Percentiles rank a stretch among this genome's conserved stretches.
Conservation (phyloP, 164 flowering plant genomes). For the Aristolochia fimbriata region DNA sequence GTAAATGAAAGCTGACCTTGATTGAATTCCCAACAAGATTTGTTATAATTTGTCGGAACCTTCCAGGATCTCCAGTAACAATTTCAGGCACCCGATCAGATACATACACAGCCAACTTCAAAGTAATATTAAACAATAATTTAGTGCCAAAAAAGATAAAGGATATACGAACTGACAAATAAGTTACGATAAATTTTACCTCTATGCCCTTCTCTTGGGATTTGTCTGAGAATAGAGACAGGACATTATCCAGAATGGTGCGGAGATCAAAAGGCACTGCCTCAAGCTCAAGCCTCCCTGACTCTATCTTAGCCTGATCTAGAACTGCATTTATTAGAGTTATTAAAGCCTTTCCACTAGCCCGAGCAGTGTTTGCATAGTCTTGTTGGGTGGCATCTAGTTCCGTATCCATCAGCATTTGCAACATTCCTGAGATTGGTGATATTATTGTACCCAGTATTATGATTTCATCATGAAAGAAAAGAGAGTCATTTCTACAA, state of each 20-base stretch:
- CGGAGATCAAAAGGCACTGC: constrained; percentile 75
- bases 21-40: constrained; percentile 93
- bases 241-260: constrained; percentile 53
- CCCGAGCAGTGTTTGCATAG: constrained; percentile 81
- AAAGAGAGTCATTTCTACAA: background rate
- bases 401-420: constrained; percentile 87
- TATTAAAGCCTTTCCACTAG: constrained; percentile 75
- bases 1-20: constrained; percentile 44
- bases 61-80: constrained; percentile 75
- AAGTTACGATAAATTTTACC: constrained; percentile 27
- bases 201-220: constrained; percentile 70
- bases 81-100: constrained; percentile 66
- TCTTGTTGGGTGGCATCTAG: constrained; percentile 68
- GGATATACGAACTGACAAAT: background rate
- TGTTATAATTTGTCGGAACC: constrained; percentile 80
- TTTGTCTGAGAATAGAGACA: constrained; percentile 61
- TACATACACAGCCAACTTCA: constrained; percentile 78
- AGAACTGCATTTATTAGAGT: constrained; percentile 84
- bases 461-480: background rate
- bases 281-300: constrained; percentile 89
- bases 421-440: constrained; percentile 67
- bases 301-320: constrained; percentile 96
- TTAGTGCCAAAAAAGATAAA: background rate
- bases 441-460: background rate
- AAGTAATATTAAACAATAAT: constrained; percentile 7